phyloP scores from a whole-genome alignment of 2,329 filamentous ascomycete genomes.

The Zarea fungicola region DNA sequence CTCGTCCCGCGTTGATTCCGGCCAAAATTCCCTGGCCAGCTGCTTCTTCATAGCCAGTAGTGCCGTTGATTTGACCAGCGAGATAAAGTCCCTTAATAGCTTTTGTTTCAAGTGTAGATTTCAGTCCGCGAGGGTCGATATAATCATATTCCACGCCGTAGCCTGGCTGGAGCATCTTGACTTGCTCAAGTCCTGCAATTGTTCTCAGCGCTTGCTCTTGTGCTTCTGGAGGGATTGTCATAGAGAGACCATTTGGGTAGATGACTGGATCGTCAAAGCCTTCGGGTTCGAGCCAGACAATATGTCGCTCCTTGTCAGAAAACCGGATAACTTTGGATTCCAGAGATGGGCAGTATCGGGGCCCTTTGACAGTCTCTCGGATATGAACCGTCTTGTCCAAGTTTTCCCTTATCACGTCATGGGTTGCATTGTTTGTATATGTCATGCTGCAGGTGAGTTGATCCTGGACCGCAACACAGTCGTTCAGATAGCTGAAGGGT shows the following conservation, averaged over 20 bases:
- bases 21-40: slow-evolving; percentile 89
- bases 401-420: slow-evolving; percentile 79
- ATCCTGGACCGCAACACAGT: slow-evolving; percentile 67
- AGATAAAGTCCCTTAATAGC: slow-evolving; percentile 82
- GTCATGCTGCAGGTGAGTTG: slow-evolving; percentile 86
- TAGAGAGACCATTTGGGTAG: slow-evolving; percentile 94
- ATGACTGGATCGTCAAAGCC: slow-evolving; percentile 85
- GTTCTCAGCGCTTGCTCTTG: slow-evolving; percentile 83
- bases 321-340: slow-evolving; percentile 94
- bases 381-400: slow-evolving; percentile 97
- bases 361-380: slow-evolving; percentile 87
- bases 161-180: slow-evolving; percentile 86
- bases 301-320: slow-evolving; percentile 70
- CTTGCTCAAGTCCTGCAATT: slow-evolving; percentile 81
- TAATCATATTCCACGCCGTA: slow-evolving; percentile 99
- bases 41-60: slow-evolving; percentile 96
- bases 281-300: slow-evolving; percentile 96
- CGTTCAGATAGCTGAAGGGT: slow-evolving; percentile 89
- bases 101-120: slow-evolving; percentile 90
- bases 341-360: slow-evolving; percentile 89
- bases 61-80: slow-evolving; percentile 96
- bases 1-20: slow-evolving; percentile 88
- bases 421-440: slow-evolving; percentile 76
- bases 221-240: slow-evolving; percentile 87
- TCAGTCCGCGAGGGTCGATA: slow-evolving; percentile 84